These are phyloP conservation scores for Pholiota microspora DNA, from an alignment of 768 basidiomycete species.

Conservation along the genomic window DNA sequence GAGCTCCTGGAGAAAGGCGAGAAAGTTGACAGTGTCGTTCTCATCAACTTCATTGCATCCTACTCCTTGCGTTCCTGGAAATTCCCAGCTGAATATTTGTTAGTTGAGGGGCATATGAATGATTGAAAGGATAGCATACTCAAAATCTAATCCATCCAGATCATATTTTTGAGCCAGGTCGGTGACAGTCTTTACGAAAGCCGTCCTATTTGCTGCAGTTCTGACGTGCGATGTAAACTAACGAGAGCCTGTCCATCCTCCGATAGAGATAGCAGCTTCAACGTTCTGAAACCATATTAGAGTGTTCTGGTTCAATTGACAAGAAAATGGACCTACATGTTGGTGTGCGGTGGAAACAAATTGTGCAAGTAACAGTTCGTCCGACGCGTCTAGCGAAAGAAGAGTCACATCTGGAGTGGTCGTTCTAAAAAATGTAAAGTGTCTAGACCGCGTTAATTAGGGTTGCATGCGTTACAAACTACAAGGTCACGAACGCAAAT, in stretches of 20 bases:
- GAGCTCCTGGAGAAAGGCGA: constrained; percentile 72
- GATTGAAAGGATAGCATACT: constrained; percentile 38
- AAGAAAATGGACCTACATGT: constrained; percentile 28
- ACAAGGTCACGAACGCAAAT: constrained; percentile 47
- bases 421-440: constrained; percentile 20
- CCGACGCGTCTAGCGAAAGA: constrained; percentile 37
- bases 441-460: background rate
- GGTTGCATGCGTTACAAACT: background rate
- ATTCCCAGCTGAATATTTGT: constrained; percentile 64
- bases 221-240: constrained; percentile 63
- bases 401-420: constrained; percentile 38
- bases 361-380: constrained; percentile 45
- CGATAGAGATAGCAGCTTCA: constrained; percentile 56
- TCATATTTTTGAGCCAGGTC: constrained; percentile 45
- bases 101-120: background rate
- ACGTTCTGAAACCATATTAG: constrained; percentile 38
- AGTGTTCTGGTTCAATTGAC: background rate
- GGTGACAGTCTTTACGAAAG: constrained; percentile 54
- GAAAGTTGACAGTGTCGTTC: constrained; percentile 76
- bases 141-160: constrained; percentile 67
- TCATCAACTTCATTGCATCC: constrained; percentile 64
- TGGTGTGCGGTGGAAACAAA: constrained; percentile 50
- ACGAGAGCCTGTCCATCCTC: constrained; percentile 65
- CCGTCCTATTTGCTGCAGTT: constrained; percentile 50
- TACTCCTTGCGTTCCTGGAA: constrained; percentile 66